Conservation (phyloP, 2,329 filamentous ascomycete genomes). For the Pseudogymnoascus sp. region DNA sequence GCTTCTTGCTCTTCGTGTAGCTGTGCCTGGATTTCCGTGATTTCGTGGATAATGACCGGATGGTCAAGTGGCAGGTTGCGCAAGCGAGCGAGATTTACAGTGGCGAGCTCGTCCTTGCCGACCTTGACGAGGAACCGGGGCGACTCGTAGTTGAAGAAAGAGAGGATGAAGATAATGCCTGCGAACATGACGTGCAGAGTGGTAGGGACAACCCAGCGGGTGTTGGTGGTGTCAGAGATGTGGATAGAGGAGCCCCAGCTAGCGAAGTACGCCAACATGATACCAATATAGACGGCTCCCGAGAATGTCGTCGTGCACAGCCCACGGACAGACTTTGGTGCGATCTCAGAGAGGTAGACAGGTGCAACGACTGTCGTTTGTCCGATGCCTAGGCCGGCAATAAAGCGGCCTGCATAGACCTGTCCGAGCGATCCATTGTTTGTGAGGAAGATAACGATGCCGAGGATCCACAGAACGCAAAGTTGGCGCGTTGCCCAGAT, state of each 20-base stretch:
- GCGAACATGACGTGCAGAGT: conserved; percentile 72
- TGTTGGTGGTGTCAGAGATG: conserved; percentile 34
- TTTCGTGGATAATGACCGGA: conserved; percentile 52
- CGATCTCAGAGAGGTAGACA: conserved; percentile 64
- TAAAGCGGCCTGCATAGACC: conserved; percentile 58
- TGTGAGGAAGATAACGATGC: conserved; percentile 51
- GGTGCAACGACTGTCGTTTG: conserved; percentile 60
- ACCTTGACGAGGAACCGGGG: conserved; percentile 62
- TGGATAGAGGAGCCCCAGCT: conserved; percentile 52
- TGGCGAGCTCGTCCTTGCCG: conserved; percentile 49
- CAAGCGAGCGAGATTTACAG: conserved; percentile 45
- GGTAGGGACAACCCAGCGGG: conserved; percentile 57
- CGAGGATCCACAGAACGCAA: conserved; percentile 48
- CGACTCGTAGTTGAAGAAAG: conserved; percentile 60
- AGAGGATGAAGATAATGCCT: conserved; percentile 59
- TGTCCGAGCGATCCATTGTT: conserved; percentile 44
- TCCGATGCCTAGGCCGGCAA: conserved; percentile 54
- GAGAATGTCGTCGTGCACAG: conserved; percentile 66
- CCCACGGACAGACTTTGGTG: conserved; percentile 59
- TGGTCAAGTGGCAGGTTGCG: conserved; percentile 51
- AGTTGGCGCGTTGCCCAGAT: conserved; percentile 53
- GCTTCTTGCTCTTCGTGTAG: conserved; percentile 65
- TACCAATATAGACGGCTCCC: conserved; percentile 65
- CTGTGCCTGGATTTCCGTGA: conserved; percentile 54
- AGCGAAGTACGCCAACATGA: conserved; percentile 71